Conservation (phyloP, 2,329 filamentous ascomycete genomes). For the Alternaria solani region DNA sequence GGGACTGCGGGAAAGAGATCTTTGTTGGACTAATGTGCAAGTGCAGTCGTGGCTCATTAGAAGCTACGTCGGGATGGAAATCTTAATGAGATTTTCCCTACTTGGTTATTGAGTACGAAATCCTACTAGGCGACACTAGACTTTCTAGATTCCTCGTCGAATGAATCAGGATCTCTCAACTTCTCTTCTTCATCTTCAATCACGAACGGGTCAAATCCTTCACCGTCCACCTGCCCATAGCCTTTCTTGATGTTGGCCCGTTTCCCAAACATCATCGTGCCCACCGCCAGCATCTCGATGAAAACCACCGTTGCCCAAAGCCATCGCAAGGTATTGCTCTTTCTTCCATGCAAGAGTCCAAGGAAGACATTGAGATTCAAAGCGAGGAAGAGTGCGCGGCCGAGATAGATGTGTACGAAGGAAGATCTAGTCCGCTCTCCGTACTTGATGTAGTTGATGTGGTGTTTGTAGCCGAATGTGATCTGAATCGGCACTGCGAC, state of each 20-base stretch:
- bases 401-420: not conserved
- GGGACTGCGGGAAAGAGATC: rapidly evolving
- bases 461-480: not conserved
- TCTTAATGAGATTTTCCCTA: not conserved
- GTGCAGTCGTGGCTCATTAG: not conserved
- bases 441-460: not conserved
- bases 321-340: not conserved
- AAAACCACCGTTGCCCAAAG: not conserved
- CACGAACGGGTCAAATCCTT: not conserved
- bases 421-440: not conserved
- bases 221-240: not conserved
- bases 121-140: not conserved
- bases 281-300: not conserved
- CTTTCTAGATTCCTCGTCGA: not conserved
- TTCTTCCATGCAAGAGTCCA: not conserved
- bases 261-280: not conserved
- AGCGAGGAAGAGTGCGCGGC: not conserved
- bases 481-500: not conserved
- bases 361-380: not conserved
- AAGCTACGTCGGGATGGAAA: not conserved
- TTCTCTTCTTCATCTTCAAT: not conserved
- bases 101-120: not conserved
- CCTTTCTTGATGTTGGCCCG: not conserved
- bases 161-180: not conserved
- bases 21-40: not conserved